phyloP scores from a whole-genome alignment of 2,329 filamentous ascomycete genomes.

The Sporothrix euskadiensis region DNA sequence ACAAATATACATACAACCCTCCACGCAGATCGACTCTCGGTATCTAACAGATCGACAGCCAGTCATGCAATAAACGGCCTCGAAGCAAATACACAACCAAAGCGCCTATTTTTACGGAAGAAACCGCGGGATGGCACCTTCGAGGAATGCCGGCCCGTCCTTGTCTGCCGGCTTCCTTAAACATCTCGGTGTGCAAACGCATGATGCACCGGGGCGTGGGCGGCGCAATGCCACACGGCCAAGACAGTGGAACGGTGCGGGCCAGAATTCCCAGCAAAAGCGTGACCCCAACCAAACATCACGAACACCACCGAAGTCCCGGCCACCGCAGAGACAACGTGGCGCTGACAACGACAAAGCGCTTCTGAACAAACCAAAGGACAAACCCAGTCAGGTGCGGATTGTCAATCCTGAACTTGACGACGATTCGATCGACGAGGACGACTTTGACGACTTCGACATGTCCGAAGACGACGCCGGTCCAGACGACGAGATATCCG shows the following conservation, averaged over 20 bases:
- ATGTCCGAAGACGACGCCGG: slow-evolving; percentile 29
- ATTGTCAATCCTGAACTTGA: slow-evolving; percentile 12
- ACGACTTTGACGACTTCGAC: slow-evolving; percentile 28
- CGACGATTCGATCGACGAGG: slow-evolving; percentile 24
- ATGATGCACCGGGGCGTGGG: slow-evolving; percentile 21
- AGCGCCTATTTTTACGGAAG: neutral
- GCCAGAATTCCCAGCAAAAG: slow-evolving; percentile 51
- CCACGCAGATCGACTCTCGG: neutral
- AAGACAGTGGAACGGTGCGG: slow-evolving; percentile 60
- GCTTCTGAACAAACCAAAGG: neutral
- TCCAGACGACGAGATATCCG: slow-evolving; percentile 23
- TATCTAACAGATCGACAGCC: neutral
- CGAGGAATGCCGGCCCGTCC: slow-evolving; percentile 24
- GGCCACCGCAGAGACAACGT: neutral
- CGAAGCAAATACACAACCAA: neutral
- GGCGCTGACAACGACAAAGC: neutral
- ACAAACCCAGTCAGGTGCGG: neutral
- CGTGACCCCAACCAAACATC: neutral
- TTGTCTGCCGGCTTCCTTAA: slow-evolving; percentile 37
- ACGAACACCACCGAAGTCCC: neutral
- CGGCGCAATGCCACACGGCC: slow-evolving; percentile 20
- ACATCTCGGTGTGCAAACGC: slow-evolving; percentile 41
- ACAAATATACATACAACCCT: neutral
- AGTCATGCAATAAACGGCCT: neutral
- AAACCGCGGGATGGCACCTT: slow-evolving; percentile 21